Evolutionary conservation across 2,329 filamentous ascomycete species (phyloP).

Genomic region (Phoma herbarum): DNA sequence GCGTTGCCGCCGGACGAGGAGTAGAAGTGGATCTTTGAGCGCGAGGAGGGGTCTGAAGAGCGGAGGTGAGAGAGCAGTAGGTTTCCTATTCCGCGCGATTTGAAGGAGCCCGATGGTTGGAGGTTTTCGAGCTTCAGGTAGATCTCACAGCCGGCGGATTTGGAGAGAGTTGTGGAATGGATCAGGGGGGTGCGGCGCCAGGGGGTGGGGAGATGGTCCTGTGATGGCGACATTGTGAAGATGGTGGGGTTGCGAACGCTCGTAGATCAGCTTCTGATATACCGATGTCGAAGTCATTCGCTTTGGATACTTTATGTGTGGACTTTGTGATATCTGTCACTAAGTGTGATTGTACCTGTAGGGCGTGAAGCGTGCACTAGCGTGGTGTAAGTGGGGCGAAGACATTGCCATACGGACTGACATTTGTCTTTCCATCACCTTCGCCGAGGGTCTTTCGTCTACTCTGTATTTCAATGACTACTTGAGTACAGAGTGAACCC

Average conservation of each 20-base stretch:
- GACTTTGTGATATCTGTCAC: neutral
- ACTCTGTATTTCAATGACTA: neutral
- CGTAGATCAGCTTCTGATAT: neutral
- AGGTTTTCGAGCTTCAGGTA: slow-evolving; percentile 84
- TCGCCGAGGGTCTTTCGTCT: neutral
- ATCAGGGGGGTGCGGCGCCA: slow-evolving; percentile 76
- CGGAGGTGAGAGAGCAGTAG: slow-evolving; percentile 63
- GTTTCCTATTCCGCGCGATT: slow-evolving; percentile 76
- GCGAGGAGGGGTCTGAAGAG: slow-evolving; percentile 30
- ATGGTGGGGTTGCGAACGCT: neutral
- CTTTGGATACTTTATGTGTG: neutral
- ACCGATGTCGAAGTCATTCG: neutral
- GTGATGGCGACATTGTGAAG: neutral
- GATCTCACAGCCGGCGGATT: slow-evolving; percentile 75
- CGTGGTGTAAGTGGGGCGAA: neutral
- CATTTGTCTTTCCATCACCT: neutral
- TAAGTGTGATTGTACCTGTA: slow-evolving; percentile 6
- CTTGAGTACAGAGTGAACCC: neutral
- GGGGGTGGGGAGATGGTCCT: slow-evolving; percentile 39
- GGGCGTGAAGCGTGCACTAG: slow-evolving; percentile 13
- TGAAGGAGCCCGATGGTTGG: slow-evolving; percentile 84
- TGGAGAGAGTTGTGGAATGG: slow-evolving; percentile 69
- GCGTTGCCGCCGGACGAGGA: slow-evolving; percentile 81
- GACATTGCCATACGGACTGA: neutral
- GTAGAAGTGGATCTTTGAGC: slow-evolving; percentile 70